Base-by-base conservation (phyloP, 805 yeast genomes). In the Priceomyces melissophilus region DNA sequence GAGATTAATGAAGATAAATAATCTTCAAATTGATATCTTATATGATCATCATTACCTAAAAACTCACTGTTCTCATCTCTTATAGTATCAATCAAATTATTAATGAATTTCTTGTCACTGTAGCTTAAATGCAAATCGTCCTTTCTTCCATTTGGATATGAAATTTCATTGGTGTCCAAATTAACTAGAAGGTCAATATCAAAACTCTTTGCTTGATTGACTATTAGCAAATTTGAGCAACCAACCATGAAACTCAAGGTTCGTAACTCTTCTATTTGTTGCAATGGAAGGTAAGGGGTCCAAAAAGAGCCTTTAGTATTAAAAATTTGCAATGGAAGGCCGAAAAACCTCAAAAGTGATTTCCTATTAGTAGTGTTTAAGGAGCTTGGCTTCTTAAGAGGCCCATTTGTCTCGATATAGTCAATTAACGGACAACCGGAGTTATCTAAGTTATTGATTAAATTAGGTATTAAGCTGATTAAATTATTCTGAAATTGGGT, bases 241-340 rank as follows among this genome's bases (percentile, higher is more conserved):
- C 99, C 99, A 37, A 87, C 76, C 55, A 87, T 65, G 49, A 79
- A 93, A 56, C 81, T 80, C 28, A 73, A 66, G 0, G 90, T 75
- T 38, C 73, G 75, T 39, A 93, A 68, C 50, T 85, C 89, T 39
- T 84, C 85, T 41, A 91, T 67, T 56, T 91, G 98, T 60, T 91
- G 99, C 41, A 93, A 67, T 0, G 98, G 95, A n/a, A 90, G 73
- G 63, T 91, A 93, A 2, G 99, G 98, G 50, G 84, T 83, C 72
- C 95, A 90, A 44, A 91, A 73, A 1, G 95, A 89, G 33, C 95
- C 95, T 49, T 79, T 77, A 6, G 75, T 69, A 37, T 88, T 88
- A 62, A 93, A 93, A 1, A 89, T 61, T 51, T 84, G 90, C 37
- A 93, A 67, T 0, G 99, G 99, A 26, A 93, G 69, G 0, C 98